Evolutionary conservation across 1,139 yeast genomes (phyloP).

Genomic region (Candida frijolesensis): DNA sequence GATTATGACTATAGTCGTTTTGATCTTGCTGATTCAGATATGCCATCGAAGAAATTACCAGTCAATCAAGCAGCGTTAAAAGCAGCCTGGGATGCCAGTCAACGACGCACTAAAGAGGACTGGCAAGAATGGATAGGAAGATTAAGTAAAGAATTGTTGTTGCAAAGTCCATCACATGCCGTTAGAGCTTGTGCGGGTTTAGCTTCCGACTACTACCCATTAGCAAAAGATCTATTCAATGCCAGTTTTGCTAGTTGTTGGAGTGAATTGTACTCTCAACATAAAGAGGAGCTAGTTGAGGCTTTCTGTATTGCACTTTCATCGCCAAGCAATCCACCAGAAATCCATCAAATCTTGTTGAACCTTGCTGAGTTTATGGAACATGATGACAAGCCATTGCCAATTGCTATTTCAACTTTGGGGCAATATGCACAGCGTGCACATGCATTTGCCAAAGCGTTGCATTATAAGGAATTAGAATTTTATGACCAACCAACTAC

Average conservation of each 20-base stretch:
- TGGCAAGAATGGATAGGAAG: constrained; percentile 98
- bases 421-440: constrained; percentile 94
- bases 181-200: constrained; percentile 90
- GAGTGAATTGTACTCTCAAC: constrained; percentile 89
- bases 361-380: constrained; percentile 97
- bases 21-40: constrained; percentile 66
- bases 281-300: constrained; percentile 87
- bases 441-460: constrained; percentile 96
- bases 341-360: constrained; percentile 84
- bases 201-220: constrained; percentile 85
- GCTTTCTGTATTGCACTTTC: constrained; percentile 85
- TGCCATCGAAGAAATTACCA: constrained; percentile 74
- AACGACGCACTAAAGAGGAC: constrained; percentile 87
- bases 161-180: constrained; percentile 94
- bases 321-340: constrained; percentile 93
- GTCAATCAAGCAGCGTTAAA: constrained; percentile 77
- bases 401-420: constrained; percentile 83
- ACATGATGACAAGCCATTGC: constrained; percentile 92
- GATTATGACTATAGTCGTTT: constrained; percentile 61
- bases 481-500: constrained; percentile 93
- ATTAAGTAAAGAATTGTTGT: constrained; percentile 79
- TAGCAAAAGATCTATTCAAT: constrained; percentile 90
- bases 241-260: constrained; percentile 96
- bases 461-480: constrained; percentile 93
- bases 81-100: constrained; percentile 90